Base-by-base conservation (phyloP, 2,329 filamentous ascomycete genomes). In the Pseudogymnoascus sp. region DNA sequence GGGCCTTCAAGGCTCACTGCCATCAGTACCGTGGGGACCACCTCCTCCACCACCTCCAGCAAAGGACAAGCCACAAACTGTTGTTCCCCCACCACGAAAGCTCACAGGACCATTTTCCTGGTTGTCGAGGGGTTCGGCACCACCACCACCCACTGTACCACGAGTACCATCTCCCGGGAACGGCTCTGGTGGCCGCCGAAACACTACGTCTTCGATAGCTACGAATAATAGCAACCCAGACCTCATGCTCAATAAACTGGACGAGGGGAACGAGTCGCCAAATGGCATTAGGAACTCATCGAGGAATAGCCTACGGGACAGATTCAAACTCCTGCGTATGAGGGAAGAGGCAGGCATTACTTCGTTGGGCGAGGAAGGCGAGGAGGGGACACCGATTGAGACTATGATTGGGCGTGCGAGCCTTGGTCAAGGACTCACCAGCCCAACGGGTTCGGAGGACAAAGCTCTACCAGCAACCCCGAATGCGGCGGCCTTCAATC, bases 61-160 rank as follows among this genome's bases (percentile, higher is more conserved):
- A 21, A 66, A 66, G 36, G 43, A 67, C 11, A 66, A 71, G 18
- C 61, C 66, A 46, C 42, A 62, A 31, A 38, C 62, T 6, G 62
- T 65, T 16, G 62, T 64, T 3, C 66, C 80, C 1, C 76, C 79
- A 11, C 68, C 82, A 65, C 82, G 91, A 71, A 96, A 95, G 74
- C 83, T 96, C 63, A 93, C 90, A 7, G 91, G 90, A 68, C 91
- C 89, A n/a, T 96, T 96, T 70, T 85, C 90, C 40, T 93, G 90
- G 87, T 82, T 96, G 40, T 91, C 90, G 34, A 81, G 91, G 68
- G 88, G 82, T 73, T 84, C 85, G 9, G 83, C 82, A 72, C 78
- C 81, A 3, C 82, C 82, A 67, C 80, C 85, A 7, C 70, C 72
- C 18, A 82, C 88, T 16, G 65, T 65, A 66, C 71, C 36, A 68